These are phyloP conservation scores for Acer saccharum DNA, from an alignment of 345 rosid species.

Conservation along the genomic window DNA sequence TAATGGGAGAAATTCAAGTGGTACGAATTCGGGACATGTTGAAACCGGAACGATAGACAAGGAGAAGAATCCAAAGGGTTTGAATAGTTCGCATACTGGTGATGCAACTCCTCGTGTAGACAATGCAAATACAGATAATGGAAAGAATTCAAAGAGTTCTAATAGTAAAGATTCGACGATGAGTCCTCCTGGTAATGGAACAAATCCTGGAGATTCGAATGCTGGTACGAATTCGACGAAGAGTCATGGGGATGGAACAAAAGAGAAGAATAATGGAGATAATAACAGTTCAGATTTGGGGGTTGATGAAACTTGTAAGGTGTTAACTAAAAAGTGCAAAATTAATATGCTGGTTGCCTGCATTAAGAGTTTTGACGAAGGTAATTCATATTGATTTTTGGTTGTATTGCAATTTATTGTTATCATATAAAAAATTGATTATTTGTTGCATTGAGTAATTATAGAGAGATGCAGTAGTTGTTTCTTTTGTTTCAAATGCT, in stretches of 20 bases:
- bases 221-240: neutral
- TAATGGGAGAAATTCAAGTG: constrained; percentile 16
- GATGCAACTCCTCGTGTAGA: neutral
- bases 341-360: constrained; percentile 50
- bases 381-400: constrained; percentile 31
- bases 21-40: constrained; percentile 16
- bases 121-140: neutral
- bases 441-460: neutral
- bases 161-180: neutral
- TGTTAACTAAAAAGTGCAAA: constrained; percentile 40
- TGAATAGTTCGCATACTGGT: neutral
- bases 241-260: constrained; percentile 9
- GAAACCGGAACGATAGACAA: neutral
- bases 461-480: neutral
- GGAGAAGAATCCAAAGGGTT: neutral
- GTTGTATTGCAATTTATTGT: neutral
- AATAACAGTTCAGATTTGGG: constrained; percentile 32
- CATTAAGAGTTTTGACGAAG: constrained; percentile 44
- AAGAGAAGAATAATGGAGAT: constrained; percentile 26
- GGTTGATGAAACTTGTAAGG: constrained; percentile 48
- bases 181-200: constrained; percentile 19
- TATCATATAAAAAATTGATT: neutral
- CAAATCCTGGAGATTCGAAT: neutral
- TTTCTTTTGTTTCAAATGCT: neutral
- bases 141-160: neutral